A percentile compares a stretch with the other conserved stretches of the same genome.
Conservation (phyloP, 2,329 filamentous ascomycete species). For the Cryoendolithus antarcticus region DNA sequence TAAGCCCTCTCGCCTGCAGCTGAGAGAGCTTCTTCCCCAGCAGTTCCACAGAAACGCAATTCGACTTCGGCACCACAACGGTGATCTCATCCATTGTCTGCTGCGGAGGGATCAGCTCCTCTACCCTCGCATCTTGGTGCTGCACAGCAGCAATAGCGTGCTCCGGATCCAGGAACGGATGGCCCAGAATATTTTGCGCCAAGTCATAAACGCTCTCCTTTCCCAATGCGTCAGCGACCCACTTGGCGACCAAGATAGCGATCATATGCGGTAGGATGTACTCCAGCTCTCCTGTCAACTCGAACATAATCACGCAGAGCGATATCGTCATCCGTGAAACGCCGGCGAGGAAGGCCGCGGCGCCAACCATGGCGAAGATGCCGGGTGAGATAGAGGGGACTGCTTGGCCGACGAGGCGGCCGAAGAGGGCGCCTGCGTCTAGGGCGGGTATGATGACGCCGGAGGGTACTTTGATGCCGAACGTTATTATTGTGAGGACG, state of each 20-base stretch:
- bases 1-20: constrained; percentile 38
- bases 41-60: constrained; percentile 30
- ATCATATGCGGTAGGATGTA: constrained; percentile 48
- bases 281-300: constrained; percentile 46
- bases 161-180: constrained; percentile 46
- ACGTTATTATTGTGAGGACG: constrained; percentile 45
- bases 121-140: constrained; percentile 26
- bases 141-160: constrained; percentile 33
- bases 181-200: constrained; percentile 45
- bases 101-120: constrained; percentile 39
- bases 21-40: constrained; percentile 35
- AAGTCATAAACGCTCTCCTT: constrained; percentile 46
- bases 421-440: constrained; percentile 46
- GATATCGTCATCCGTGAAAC: constrained; percentile 48
- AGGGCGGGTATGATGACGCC: constrained; percentile 50
- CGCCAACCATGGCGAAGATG: constrained; percentile 50
- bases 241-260: constrained; percentile 47
- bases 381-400: constrained; percentile 39
- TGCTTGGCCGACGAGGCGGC: constrained; percentile 39
- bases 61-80: constrained; percentile 32
- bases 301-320: constrained; percentile 50
- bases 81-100: constrained; percentile 47
- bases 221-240: constrained; percentile 43
- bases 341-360: constrained; percentile 46
- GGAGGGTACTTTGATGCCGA: constrained; percentile 48